Base-by-base conservation (phyloP, 139 green algal species). In the Haematococcus sp. region DNA sequence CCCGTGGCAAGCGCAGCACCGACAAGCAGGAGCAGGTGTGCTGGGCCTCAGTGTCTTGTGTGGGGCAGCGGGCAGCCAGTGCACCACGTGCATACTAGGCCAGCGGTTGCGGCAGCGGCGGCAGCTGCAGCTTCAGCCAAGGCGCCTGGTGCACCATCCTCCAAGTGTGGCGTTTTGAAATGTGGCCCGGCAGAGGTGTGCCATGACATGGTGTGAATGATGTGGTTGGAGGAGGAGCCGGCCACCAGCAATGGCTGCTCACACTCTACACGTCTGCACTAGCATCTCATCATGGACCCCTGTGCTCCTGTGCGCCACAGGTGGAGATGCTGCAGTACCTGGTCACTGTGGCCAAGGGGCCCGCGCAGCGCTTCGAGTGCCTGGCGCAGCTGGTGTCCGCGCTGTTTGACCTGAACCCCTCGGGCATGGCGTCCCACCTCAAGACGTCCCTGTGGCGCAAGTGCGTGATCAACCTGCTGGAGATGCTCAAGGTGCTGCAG, bases 281-380 rank as follows among this genome's bases (percentile, higher is more conserved):
- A n/a, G n/a, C n/a, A n/a, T n/a, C n/a, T n/a, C n/a, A n/a, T n/a
- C n/a, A n/a, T n/a, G n/a, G n/a, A 13, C 27, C 5, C 27, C 59
- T 40, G n/a, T 74, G 27, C 5, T 74, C 5, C 15, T 66, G 25
- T 28, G n/a, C 52, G 17, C 27, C 58, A 33, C 80, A 90, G 75
- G 88, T 98, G 20, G 94, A 99, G 78, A 96, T 97, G 91, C 89
- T 99, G 54, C 78, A 77, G 0, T 98, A 97, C 80, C 79, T 99
- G 54, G 73, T 89, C 23, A 86, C 68, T 16, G 92, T 98, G 17
- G 81, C 96, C 61, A 93, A 93, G 78, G 94, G 93, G 0, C 81
- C 90, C 7, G 80, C 85, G 0, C 96, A 99, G 75, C 80, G 76
- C 49, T 80, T 95, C 59, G 86, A 94, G 76, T 83, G 94, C n/a